Percentiles rank a stretch among this genome's conserved stretches.
phyloP scores from a whole-genome alignment of 805 yeast species.

The Cyberlindnera nakhonratchasimensis region DNA sequence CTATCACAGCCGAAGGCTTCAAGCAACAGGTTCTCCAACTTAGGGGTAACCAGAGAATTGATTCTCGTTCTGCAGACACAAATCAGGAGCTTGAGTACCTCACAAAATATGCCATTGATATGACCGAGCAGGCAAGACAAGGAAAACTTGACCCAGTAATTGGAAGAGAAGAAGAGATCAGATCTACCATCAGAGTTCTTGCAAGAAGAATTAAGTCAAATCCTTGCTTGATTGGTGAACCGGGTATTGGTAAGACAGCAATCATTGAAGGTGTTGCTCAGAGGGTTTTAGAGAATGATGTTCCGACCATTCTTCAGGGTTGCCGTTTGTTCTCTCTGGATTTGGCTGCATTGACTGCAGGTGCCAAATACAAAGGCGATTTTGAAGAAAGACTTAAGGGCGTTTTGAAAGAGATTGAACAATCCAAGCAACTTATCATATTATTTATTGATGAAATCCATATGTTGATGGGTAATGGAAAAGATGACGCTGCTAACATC shows the following conservation, averaged over 20 bases:
- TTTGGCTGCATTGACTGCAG: constrained; percentile 95
- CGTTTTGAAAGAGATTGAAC: constrained; percentile 89
- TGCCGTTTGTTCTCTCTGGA: constrained; percentile 85
- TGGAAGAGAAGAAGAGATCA: constrained; percentile 97
- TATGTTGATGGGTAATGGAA: constrained; percentile 99
- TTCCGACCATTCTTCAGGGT: constrained; percentile 80
- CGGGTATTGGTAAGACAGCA: constrained; percentile 99
- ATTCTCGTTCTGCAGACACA: constrained; percentile 91
- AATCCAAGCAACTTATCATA: constrained; percentile 79
- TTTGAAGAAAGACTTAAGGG: constrained; percentile 98
- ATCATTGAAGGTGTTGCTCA: constrained; percentile 99
- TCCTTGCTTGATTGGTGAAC: constrained; percentile 96
- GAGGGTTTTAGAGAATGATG: constrained; percentile 92
- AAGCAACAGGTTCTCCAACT: constrained; percentile 74
- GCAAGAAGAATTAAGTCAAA: constrained; percentile 98
- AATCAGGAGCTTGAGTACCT: constrained; percentile 80
- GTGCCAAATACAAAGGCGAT: constrained; percentile 98
- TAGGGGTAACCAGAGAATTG: constrained; percentile 90
- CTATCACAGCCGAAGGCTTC: constrained; percentile 64
- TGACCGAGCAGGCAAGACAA: constrained; percentile 88
- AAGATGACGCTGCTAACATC: constrained; percentile 93
- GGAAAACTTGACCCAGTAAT: constrained; percentile 98
- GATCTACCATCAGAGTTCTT: constrained; percentile 89
- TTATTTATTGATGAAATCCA: constrained; percentile 97
- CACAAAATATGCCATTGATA: constrained; percentile 85